A percentile compares a stretch with the other conserved stretches of the same genome.
Conservation (phyloP, 805 yeast species). For the Zygosaccharomyces lentus region DNA sequence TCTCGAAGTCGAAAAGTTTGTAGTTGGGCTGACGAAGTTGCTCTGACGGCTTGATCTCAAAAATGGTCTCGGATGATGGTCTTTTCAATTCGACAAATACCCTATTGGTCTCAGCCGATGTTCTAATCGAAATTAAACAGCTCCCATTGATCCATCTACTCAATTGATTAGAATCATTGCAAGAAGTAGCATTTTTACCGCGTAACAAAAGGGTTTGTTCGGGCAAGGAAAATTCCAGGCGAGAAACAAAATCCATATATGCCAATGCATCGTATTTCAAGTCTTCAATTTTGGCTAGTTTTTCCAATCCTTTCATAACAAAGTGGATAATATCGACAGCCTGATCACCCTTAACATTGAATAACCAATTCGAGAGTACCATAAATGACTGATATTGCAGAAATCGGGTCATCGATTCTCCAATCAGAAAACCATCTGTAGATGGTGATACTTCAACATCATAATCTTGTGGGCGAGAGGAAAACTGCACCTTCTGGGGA, state of each 20-base stretch:
- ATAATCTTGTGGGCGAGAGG: constrained; percentile 38
- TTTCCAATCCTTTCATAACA: constrained; percentile 52
- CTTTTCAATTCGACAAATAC: constrained; percentile 8
- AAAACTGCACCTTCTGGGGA: not conserved
- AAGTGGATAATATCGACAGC: constrained; percentile 59
- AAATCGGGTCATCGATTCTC: constrained; percentile 55
- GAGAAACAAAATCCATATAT: constrained; percentile 58
- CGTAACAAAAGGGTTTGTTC: not conserved
- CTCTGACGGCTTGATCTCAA: constrained; percentile 6
- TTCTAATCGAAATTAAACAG: constrained; percentile 10
- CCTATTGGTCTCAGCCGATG: not conserved
- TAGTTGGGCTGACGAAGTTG: constrained; percentile 5
- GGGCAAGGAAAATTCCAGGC: constrained; percentile 53
- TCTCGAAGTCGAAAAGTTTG: constrained; percentile 7
- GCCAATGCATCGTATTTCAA: constrained; percentile 51
- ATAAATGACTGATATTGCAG: constrained; percentile 59
- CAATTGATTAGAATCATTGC: constrained; percentile 1
- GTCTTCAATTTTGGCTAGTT: constrained; percentile 37
- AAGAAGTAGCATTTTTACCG: not conserved
- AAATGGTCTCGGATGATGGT: constrained; percentile 11
- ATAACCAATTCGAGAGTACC: constrained; percentile 67
- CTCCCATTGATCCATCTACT: constrained; percentile 11
- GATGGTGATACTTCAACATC: constrained; percentile 53
- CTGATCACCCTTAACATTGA: constrained; percentile 55
- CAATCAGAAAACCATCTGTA: constrained; percentile 43